Base-by-base conservation (phyloP, 495 filamentous ascomycete genomes). In the Penicillium subrubescens region DNA sequence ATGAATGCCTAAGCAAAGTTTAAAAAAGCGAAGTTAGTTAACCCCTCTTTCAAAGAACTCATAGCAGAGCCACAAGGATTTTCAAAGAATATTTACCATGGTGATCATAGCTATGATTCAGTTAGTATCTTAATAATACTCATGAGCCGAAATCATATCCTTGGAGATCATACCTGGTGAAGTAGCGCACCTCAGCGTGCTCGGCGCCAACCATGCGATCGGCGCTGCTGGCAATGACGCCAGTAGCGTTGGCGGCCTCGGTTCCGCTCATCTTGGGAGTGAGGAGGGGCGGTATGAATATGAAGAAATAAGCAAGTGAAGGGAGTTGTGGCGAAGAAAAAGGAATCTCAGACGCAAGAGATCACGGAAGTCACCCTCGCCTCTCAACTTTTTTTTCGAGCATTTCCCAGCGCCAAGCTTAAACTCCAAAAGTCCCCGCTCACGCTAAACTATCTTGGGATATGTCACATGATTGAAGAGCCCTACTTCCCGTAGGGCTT, bases 181-280 rank as follows among this genome's bases (percentile, higher is more conserved):
- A 97, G 82, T 97, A 97, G 77, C 96, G 93, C 71, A 92, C 90
- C 82, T 97, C 93, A 64, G 92, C 90, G 77, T 96, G 92, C 68
- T 89, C 89, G 83, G 92, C 87, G 67, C 83, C 81, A 17, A 81
- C 82, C 75, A 84, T 79, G 65, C 76, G 77, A 66, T 86, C 82
- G 53, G 80, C 80, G 64, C 80, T 82, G 78, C 79, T 82, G 64
- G 75, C 56, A 60, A 70, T 78, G 37, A 64, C 67, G 39, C 66
- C 69, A 62, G 73, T 19, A 60, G 67, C 51, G 43, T 74, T 59
- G 61, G 68, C 57, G 29, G 59, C 69, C 65, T 72, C 73, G n/a
- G 60, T 54, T 65, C 59, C 73, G 59, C 69, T 69, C 78, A 81
- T 81, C 29, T 62, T 78, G 68, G 34, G 15, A 55, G 44, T 52